Base-by-base conservation (phyloP, 2,329 filamentous ascomycete genomes). In the Cercospora sp. region DNA sequence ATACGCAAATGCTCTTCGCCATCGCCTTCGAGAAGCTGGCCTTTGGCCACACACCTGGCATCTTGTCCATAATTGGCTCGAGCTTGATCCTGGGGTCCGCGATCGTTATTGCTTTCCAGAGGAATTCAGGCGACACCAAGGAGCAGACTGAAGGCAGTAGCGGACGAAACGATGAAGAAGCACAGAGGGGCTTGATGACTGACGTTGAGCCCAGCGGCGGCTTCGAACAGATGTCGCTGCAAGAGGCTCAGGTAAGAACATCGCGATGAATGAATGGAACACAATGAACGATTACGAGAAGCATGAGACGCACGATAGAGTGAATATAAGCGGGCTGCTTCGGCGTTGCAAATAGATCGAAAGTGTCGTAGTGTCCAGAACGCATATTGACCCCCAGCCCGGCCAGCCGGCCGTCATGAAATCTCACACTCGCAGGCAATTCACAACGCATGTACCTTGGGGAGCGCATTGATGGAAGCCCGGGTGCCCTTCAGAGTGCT, bases 1-100 rank as follows among this genome's bases (percentile, higher is more conserved):
- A 91, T 75, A 88, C 85, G 57, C 88, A 90, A 76, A 90, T 91
- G 88, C 79, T 91, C 3, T 91, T 90, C 77, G 89, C 89, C 2
- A 78, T 91, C 10, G 81, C 83, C 3, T 88, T 88, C 13, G 89
- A 91, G 76, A 87, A 87, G 72, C 70, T 89, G 10, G 80, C 91
- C 16, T 91, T 88, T 81, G 86, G 87, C 3, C 85, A 84, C 16
- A 86, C 84, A 6, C 86, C 89, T 1, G 84, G 84, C 8, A 76
- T 81, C 20, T 78, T 87, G 72, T 89, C 87, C 67, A 87, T 89
- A 72, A 77, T 86, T 2, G 89, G 89, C 2, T 89, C 86, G 12
- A 85, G 81, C 23, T 75, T 91, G 69, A 91, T 91, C 70, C 76
- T 91, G n/a, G 86, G 85, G 0, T 87, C 87, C 69, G 89, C 88